These are phyloP conservation scores for Papilionanthe hybrid DNA, from an alignment of 116 monocot species.

Conservation along the genomic window DNA sequence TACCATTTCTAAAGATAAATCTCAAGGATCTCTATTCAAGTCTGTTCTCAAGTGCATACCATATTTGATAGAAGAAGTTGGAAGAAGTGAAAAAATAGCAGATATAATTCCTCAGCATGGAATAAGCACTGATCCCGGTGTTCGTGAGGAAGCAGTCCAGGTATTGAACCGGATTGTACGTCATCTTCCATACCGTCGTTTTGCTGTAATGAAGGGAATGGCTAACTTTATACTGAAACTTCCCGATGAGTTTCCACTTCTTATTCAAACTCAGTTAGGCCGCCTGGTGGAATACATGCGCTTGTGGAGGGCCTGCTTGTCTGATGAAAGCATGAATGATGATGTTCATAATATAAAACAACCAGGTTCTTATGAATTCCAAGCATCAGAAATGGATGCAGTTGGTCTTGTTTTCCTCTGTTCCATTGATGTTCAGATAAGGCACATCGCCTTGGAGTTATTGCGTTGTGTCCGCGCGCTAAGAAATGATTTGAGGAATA, in stretches of 20 bases:
- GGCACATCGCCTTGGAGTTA: slow-evolving; percentile 92
- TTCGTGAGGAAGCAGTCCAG: slow-evolving; percentile 96
- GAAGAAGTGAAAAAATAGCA: slow-evolving; percentile 89
- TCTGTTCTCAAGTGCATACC: slow-evolving; percentile 98
- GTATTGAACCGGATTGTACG: slow-evolving; percentile 87
- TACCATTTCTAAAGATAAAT: slow-evolving; percentile 81
- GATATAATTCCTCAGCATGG: slow-evolving; percentile 99
- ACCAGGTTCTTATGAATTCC: slow-evolving; percentile 63
- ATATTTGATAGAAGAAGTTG: slow-evolving; percentile 91
- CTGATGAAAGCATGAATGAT: slow-evolving; percentile 57
- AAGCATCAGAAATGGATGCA: slow-evolving; percentile 87
- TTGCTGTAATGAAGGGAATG: slow-evolving; percentile 93
- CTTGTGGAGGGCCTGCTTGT: slow-evolving; percentile 84
- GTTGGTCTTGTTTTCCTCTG: slow-evolving; percentile 96
- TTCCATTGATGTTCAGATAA: slow-evolving; percentile 94
- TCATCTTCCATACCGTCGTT: slow-evolving; percentile 85
- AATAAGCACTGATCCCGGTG: slow-evolving; percentile 98
- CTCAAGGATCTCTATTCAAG: slow-evolving; percentile 83
- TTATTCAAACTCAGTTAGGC: slow-evolving; percentile 86
- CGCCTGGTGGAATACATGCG: slow-evolving; percentile 91
- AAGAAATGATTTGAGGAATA: slow-evolving; percentile 68
- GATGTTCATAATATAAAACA: slow-evolving; percentile 41
- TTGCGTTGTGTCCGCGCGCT: slow-evolving; percentile 75
- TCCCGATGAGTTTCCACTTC: slow-evolving; percentile 98
- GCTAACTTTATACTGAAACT: slow-evolving; percentile 87